Conservation (phyloP, 192 early-diverging fungal species). For the Linnemannia elongata region DNA sequence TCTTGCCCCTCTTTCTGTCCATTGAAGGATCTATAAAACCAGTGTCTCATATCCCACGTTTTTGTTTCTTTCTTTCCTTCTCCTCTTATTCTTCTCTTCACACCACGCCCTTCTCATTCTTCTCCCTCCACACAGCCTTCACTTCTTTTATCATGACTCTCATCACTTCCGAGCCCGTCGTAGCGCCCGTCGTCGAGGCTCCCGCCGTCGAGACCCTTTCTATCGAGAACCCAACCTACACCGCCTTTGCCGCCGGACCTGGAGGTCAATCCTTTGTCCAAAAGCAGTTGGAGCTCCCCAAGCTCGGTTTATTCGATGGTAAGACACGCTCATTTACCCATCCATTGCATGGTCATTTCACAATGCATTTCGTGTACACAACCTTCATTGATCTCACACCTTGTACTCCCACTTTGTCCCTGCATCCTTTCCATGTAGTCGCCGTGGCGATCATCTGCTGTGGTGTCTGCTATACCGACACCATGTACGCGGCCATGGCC, state of each 20-base stretch:
- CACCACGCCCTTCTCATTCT: background rate
- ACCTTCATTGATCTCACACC: background rate
- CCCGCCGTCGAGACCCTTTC: background rate
- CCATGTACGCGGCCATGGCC: conserved; percentile 38
- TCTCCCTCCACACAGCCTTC: background rate
- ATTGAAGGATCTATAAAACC: background rate
- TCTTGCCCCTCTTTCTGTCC: background rate
- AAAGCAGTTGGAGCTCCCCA: conserved; percentile 22
- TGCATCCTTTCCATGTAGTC: conserved; percentile 1
- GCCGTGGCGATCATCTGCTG: conserved; percentile 45
- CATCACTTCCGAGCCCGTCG: background rate
- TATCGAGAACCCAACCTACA: background rate
- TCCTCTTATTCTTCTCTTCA: background rate
- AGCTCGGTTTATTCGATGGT: conserved; percentile 40
- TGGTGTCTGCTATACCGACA: conserved; percentile 51
- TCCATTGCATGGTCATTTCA: background rate
- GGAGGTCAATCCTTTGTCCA: conserved; percentile 27
- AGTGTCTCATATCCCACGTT: background rate
- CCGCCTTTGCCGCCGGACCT: conserved; percentile 32
- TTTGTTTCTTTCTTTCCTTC: background rate
- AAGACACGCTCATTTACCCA: background rate
- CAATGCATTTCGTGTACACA: background rate
- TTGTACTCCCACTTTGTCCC: background rate
- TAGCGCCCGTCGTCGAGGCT: background rate
- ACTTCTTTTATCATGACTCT: background rate